Evolutionary conservation across 768 basidiomycete species (phyloP).

Genomic region (Calocybe cyanea): DNA sequence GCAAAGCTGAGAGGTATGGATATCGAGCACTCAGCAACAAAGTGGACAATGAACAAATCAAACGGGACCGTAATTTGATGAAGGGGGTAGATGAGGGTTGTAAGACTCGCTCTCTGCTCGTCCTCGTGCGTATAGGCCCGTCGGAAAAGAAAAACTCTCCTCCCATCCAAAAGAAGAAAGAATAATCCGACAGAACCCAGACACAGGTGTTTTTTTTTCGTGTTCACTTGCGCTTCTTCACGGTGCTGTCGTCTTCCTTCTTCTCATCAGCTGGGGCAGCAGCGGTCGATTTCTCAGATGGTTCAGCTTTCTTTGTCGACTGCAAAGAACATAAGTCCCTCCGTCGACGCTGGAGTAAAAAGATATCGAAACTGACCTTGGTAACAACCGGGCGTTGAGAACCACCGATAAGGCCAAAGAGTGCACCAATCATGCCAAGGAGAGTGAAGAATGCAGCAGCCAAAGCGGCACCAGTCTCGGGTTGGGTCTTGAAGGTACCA

Average conservation of each 20-base stretch:
- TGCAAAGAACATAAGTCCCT: slow-evolving; percentile 17
- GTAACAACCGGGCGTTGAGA: slow-evolving; percentile 68
- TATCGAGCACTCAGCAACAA: slow-evolving; percentile 15
- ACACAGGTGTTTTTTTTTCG: too few species aligned
- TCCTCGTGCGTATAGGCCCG: slow-evolving; percentile 7
- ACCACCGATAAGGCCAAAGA: slow-evolving; percentile 76
- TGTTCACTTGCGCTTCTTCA: slow-evolving; percentile 71
- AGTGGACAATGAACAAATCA: slow-evolving; percentile 12
- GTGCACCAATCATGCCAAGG: slow-evolving; percentile 78
- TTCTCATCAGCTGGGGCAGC: slow-evolving; percentile 66
- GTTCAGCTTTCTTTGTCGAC: slow-evolving; percentile 78
- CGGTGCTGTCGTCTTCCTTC: slow-evolving; percentile 62
- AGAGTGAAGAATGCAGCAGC: slow-evolving; percentile 71
- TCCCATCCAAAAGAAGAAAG: slow-evolving; percentile 3
- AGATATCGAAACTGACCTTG: slow-evolving; percentile 42
- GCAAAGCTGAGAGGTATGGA: neutral
- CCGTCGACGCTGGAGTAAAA: neutral
- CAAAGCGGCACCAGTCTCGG: slow-evolving; percentile 81
- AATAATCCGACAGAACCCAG: too few species aligned
- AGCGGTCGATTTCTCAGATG: slow-evolving; percentile 58
- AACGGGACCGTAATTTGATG: too few species aligned
- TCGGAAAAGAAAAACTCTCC: too few species aligned
- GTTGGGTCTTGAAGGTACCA: slow-evolving; percentile 80
- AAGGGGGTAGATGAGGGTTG: slow-evolving; percentile 8
- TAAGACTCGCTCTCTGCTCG: slow-evolving; percentile 12